Conservation (phyloP, 1,284 basidiomycete species). For the Pyrrhoderma lamaoense region DNA sequence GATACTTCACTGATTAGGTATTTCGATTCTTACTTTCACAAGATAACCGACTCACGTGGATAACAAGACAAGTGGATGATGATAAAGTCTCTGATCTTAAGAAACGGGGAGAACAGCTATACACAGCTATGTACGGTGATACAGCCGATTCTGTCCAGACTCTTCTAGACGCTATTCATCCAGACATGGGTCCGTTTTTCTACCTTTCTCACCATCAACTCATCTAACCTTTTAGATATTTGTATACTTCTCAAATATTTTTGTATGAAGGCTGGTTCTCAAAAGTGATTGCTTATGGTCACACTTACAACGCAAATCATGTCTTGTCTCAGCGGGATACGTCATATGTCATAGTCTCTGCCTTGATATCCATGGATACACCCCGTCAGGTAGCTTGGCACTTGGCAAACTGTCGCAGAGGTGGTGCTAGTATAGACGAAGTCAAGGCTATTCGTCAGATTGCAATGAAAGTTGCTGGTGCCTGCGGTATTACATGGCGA, state of each 20-base stretch:
- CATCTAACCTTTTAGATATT: neutral
- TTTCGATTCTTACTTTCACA: too few species aligned
- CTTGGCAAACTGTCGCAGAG: constrained; percentile 17
- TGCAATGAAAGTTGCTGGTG: constrained; percentile 13
- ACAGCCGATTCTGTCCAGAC: constrained; percentile 17
- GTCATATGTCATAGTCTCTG: constrained; percentile 30
- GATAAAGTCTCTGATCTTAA: constrained; percentile 11
- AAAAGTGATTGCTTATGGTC: constrained; percentile 27
- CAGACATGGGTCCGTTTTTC: constrained; percentile 18
- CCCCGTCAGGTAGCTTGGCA: constrained; percentile 31
- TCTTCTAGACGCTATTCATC: constrained; percentile 21
- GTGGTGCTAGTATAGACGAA: constrained; percentile 15
- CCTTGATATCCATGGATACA: constrained; percentile 30
- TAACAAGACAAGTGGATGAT: constrained; percentile 14
- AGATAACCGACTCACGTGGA: neutral
- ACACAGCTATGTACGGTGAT: constrained; percentile 17
- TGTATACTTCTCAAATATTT: neutral
- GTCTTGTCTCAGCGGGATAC: constrained; percentile 26
- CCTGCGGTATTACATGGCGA: constrained; percentile 14
- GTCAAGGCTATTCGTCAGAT: constrained; percentile 10
- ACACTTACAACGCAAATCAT: constrained; percentile 24
- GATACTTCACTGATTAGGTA: constrained; percentile 35
- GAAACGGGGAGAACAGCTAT: constrained; percentile 12
- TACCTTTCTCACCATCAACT: neutral
- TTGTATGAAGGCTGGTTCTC: constrained; percentile 14